Evolutionary conservation across 2,329 filamentous ascomycete species (phyloP).

Genomic region (Stagonosporopsis rhizophila): DNA sequence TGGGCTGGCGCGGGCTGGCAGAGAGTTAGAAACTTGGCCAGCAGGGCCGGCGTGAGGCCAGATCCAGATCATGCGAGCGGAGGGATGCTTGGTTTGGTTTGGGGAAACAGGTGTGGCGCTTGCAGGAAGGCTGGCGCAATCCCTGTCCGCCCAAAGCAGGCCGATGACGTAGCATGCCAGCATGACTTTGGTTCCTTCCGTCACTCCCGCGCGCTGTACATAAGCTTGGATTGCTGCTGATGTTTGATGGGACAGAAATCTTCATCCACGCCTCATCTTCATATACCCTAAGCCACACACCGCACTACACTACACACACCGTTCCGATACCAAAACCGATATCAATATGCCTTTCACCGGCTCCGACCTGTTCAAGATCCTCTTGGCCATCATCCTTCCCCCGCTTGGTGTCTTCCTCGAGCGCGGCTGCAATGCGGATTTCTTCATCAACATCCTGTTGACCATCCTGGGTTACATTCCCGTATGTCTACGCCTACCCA

Average conservation of each 20-base stretch:
- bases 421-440: constrained; percentile 83
- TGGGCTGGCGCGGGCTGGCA: constrained; percentile 1
- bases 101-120: constrained; percentile 7
- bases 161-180: constrained; percentile 7
- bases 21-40: constrained; percentile 9
- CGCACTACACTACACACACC: neutral
- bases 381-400: constrained; percentile 88
- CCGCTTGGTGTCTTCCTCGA: constrained; percentile 94
- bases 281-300: constrained; percentile 1
- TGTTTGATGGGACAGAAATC: constrained; percentile 16
- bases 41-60: neutral
- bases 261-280: constrained; percentile 8
- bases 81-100: constrained; percentile 1
- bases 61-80: neutral
- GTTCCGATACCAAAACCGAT: constrained; percentile 18
- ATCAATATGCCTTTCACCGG: constrained; percentile 63
- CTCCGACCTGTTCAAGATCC: constrained; percentile 80
- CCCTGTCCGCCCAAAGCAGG: neutral
- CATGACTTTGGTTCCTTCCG: constrained; percentile 17
- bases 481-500: constrained; percentile 46
- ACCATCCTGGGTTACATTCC: constrained; percentile 69
- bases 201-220: constrained; percentile 36
- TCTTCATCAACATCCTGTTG: constrained; percentile 91
- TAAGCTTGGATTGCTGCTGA: constrained; percentile 18
- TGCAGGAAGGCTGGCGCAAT: neutral